These are phyloP conservation scores for Effrenium voratum DNA, from an alignment of 73 alveolate species.

Conservation along the genomic window DNA sequence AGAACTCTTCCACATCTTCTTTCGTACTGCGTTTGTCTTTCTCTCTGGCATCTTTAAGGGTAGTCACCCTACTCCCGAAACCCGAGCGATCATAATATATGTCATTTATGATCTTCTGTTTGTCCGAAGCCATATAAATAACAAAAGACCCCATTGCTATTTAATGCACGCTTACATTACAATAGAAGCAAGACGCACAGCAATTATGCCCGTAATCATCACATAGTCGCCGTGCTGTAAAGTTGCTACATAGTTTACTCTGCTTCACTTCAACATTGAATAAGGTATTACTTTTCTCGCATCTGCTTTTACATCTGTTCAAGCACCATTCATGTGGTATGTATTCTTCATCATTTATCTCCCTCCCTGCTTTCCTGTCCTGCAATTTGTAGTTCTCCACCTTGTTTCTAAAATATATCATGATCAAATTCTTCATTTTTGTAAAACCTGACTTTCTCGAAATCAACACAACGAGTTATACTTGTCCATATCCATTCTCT, in stretches of 20 bases:
- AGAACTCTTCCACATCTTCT: neutral
- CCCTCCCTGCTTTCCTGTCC: neutral
- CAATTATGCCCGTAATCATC: neutral
- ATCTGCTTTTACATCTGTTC: neutral
- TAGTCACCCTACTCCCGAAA: constrained; percentile 20
- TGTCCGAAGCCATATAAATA: neutral
- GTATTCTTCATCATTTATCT: neutral
- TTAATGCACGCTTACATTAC: constrained; percentile 5
- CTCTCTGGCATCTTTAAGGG: neutral
- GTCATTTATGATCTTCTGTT: neutral
- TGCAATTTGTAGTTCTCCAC: neutral
- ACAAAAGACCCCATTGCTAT: neutral
- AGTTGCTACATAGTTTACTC: neutral
- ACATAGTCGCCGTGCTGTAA: neutral
- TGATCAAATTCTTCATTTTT: neutral
- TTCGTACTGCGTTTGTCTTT: neutral
- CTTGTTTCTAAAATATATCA: neutral
- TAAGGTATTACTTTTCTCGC: neutral
- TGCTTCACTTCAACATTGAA: neutral
- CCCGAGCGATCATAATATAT: neutral
- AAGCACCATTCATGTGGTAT: neutral
- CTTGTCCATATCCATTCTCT: neutral
- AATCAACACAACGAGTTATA: neutral
- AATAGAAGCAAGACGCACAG: neutral
- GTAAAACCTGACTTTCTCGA: neutral